Conservation (phyloP, 2,329 filamentous ascomycete genomes). For the Endoconidiophora polonica region DNA sequence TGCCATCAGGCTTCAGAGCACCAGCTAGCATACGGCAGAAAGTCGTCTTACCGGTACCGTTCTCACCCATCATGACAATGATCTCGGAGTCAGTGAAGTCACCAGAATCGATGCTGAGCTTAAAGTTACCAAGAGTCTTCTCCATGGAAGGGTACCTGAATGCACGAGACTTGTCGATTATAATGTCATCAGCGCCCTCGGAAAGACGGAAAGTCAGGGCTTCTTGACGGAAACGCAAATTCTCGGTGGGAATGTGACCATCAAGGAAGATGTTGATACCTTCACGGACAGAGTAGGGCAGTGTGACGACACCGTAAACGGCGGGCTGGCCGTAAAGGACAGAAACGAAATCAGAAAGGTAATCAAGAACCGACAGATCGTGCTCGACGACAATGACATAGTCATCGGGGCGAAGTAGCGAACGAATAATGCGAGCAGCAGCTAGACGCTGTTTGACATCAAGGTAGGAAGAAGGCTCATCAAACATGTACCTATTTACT, state of each 20-base stretch:
- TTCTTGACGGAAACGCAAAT: constrained; percentile 94
- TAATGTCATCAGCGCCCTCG: constrained; percentile 76
- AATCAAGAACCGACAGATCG: constrained; percentile 95
- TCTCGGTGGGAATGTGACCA: constrained; percentile 94
- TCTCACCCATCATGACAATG: constrained; percentile 99
- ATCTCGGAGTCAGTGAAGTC: constrained; percentile 97
- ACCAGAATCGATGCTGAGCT: constrained; percentile 64
- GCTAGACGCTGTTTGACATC: constrained; percentile 98
- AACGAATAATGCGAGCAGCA: constrained; percentile 82
- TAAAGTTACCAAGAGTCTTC: constrained; percentile 83
- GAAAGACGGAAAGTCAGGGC: constrained; percentile 89
- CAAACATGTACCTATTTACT: constrained; percentile 74
- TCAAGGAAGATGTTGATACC: constrained; percentile 99
- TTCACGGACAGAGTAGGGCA: constrained; percentile 90
- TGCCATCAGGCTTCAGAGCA: constrained; percentile 75
- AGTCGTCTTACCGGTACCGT: constrained; percentile 97
- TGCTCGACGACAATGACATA: constrained; percentile 99
- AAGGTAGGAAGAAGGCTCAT: constrained; percentile 95
- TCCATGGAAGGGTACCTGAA: constrained; percentile 83
- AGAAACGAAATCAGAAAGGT: constrained; percentile 96
- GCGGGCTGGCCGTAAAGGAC: constrained; percentile 92
- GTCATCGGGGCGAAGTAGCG: constrained; percentile 71
- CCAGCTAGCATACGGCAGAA: constrained; percentile 95
- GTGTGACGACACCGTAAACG: constrained; percentile 92
- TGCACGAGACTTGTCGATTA: constrained; percentile 65